Evolutionary conservation across 495 filamentous ascomycete species (phyloP), one percentile per base, ranked within the genome.

Genomic region (Saxophila tyrrhenica): DNA sequence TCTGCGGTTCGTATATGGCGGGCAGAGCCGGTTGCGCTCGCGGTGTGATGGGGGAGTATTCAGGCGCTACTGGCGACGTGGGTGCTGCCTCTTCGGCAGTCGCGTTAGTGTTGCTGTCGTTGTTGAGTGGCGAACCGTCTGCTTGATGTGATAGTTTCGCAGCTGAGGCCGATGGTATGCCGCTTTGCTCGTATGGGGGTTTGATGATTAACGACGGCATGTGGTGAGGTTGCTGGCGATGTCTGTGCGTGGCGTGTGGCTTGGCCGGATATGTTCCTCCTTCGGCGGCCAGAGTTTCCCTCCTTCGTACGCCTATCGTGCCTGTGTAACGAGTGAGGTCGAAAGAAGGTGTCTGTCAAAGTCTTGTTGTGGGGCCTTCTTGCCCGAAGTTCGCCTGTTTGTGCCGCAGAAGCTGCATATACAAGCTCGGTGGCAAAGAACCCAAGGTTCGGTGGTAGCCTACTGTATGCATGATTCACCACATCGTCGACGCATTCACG

Each of bases 31-130:
- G 58, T 50, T 54, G 54, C 44, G 51, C 55, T 51, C 53, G 57
- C 24, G 58, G 58, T 5, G 58, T 61, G 49, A 61, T 57, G 2
- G 58, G 58, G 19, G 39, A 48, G 50, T 54, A 61, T 9, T 45
- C 54, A 19, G 58, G 58, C 16, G 54, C 54, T 7, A 49, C 22
- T 20, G 58, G 54, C 10, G 54, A 53, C 9, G 19, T 20, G 20
- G 25, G 20, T 44, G 13, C 20, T 44, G 47, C 1, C 22, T 17
- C 13, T 41, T 46, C 39, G 29, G 25, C 19, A 50, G 55, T 2
- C 39, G n/a, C 25, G 50, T 20, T 32, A 2, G 51, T 51, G 25
- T 49, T 46, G 44, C 8, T 50, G 29, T 25, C 24, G 20, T 47
- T 39, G 17, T 48, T 29, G 19, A 22, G 39, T 17, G 53, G 24